Conservation (phyloP, 345 rosid species). For the Citrus trifoliata region DNA sequence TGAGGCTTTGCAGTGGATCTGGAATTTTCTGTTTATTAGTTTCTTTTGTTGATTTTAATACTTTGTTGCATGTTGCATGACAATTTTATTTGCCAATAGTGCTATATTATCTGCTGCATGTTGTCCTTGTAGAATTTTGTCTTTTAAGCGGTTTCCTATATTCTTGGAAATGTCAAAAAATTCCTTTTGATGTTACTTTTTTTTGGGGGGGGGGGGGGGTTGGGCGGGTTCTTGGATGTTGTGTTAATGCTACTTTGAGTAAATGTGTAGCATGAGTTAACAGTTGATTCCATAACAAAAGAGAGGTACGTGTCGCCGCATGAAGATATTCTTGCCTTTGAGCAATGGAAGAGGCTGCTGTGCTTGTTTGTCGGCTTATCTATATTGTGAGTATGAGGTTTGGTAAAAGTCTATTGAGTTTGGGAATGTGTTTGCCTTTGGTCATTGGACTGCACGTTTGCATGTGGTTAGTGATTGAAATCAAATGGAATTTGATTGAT, state of each 20-base stretch:
- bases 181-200: neutral
- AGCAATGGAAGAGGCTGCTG: neutral
- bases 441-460: too few relatives aligned
- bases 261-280: neutral
- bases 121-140: neutral
- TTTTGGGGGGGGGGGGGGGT: too few relatives aligned
- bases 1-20: neutral
- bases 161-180: neutral
- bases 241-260: neutral
- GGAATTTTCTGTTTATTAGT: neutral
- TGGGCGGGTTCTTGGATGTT: neutral
- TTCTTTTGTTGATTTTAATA: neutral
- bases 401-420: too few relatives aligned
- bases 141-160: neutral
- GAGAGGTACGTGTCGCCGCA: neutral
- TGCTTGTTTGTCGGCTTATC: neutral
- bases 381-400: too few relatives aligned
- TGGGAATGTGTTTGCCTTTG: too few relatives aligned
- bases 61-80: neutral
- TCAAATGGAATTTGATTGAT: neutral
- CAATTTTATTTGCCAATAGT: neutral
- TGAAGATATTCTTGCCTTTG: neutral
- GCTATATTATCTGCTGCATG: neutral
- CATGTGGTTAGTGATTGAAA: neutral
- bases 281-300: neutral